Base-by-base conservation (phyloP, 345 rosid species). In the Populus alba region DNA sequence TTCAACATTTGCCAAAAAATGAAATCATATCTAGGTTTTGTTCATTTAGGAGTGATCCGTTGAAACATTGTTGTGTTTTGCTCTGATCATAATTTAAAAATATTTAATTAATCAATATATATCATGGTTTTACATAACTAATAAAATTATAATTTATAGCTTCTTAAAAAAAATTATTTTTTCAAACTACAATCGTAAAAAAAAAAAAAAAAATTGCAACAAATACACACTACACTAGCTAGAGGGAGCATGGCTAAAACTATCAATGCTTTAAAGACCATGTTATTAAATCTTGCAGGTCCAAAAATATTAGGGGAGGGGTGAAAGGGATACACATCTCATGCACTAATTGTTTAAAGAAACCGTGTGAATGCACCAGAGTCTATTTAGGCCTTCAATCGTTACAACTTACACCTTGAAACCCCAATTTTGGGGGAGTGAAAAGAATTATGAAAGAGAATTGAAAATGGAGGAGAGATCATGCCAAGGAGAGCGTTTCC, bases 391-490 rank as follows among this genome's bases (percentile, higher is more conserved):
- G 17, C 22, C 20, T 25, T 43, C 61, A 63, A 41, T 29, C 18
- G 70, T 27, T 43, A 15, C 55, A 72, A 4, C 65, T 25, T 33
- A 22, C 45, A 31, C 59, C 71, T 45, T 29, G 23, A 31, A 43
- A 27, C 22, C 65, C 71, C 78, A 27, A 33, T 57, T 20, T 67
- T 67, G 25, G 1, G 57, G 57, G 57, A 27, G 55, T 35, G 72
- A 35, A 75, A 66, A 66, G 78, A 53, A 68, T 69, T 76, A n/a
- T 39, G 55, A 39, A 76, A 35, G 38, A 68, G 49, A 33, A 66
- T 17, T 66, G 33, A 75, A 68, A 68, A 76, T 66, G n/a, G 39
- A 35, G 23, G 17, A 9, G 71, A 61, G 33, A 59, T 31, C 39
- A 15, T 25, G 61, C n/a, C 35, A 20, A 33, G 18, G 70, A 11